A percentile compares a stretch with the other conserved stretches of the same genome.
Conservation (phyloP, 495 filamentous ascomycete genomes). For the Penicillium tannophilum region DNA sequence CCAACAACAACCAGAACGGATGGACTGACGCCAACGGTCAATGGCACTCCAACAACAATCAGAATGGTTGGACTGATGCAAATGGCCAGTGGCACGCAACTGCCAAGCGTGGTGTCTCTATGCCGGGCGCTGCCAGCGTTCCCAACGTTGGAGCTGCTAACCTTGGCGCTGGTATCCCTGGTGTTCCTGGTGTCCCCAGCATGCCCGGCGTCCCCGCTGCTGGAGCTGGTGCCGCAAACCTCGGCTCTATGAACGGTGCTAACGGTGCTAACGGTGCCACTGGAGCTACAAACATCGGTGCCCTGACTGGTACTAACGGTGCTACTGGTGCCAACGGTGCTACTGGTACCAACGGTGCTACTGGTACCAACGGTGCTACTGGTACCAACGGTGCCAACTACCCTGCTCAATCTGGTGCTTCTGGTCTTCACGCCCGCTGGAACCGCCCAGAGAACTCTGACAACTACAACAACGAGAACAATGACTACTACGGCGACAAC, state of each 20-base stretch:
- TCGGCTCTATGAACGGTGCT: not conserved
- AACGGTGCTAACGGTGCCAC: not conserved
- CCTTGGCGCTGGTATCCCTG: constrained; percentile 3
- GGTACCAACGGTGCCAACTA: not conserved
- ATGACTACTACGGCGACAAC: not conserved
- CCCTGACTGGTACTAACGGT: not conserved
- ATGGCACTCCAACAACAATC: constrained; percentile 21
- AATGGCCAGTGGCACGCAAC: constrained; percentile 22
- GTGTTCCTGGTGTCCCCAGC: not conserved
- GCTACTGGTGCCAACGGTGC: not conserved
- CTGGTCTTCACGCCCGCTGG: not conserved
- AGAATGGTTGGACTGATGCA: constrained; percentile 23
- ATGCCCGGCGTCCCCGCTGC: constrained; percentile 1
- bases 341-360: not conserved
- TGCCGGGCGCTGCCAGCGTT: constrained; percentile 1
- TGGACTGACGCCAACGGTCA: constrained; percentile 22
- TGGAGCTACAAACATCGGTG: not conserved
- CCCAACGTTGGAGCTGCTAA: constrained; percentile 2
- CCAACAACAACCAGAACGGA: constrained; percentile 21
- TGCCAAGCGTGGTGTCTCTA: constrained; percentile 20
- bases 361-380: not conserved
- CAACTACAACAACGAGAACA: not conserved
- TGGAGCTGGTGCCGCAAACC: constrained; percentile 8
- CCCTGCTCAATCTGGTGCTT: not conserved
- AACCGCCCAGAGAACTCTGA: not conserved